Conservation (phyloP, 495 filamentous ascomycete species). For the Jackrogersella minutella region DNA sequence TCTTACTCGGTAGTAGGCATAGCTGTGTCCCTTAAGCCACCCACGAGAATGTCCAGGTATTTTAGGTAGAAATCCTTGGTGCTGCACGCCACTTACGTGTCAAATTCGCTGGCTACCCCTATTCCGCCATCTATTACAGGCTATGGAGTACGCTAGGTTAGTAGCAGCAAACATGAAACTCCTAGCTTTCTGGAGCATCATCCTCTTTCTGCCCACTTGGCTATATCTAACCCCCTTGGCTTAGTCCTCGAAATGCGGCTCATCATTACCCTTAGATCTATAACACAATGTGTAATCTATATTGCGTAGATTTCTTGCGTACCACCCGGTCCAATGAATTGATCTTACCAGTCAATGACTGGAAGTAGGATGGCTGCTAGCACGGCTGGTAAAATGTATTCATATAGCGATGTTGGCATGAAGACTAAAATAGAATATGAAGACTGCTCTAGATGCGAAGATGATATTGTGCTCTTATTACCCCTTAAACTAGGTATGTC, state of each 20-base stretch:
- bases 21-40: not conserved
- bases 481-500: not conserved
- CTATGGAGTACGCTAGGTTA: not conserved
- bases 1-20: not conserved
- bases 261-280: conserved; percentile 1
- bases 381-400: conserved; percentile 26
- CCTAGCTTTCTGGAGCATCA: not conserved
- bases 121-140: not conserved
- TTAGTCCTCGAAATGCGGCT: not conserved
- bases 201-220: not conserved
- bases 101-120: conserved; percentile 4
- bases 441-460: too few relatives aligned
- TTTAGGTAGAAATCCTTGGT: too few relatives aligned
- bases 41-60: too few relatives aligned
- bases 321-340: not conserved
- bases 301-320: not conserved
- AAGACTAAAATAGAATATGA: not conserved
- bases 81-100: not conserved
- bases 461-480: not conserved
- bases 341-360: not conserved
- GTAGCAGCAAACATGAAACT: not conserved
- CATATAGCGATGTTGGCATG: not conserved
- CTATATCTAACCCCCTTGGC: not conserved
- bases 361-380: not conserved
- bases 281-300: not conserved